Evolutionary conservation across 352 stramenopile species (phyloP).

Genomic region (Phytophthora pseudosyringae): DNA sequence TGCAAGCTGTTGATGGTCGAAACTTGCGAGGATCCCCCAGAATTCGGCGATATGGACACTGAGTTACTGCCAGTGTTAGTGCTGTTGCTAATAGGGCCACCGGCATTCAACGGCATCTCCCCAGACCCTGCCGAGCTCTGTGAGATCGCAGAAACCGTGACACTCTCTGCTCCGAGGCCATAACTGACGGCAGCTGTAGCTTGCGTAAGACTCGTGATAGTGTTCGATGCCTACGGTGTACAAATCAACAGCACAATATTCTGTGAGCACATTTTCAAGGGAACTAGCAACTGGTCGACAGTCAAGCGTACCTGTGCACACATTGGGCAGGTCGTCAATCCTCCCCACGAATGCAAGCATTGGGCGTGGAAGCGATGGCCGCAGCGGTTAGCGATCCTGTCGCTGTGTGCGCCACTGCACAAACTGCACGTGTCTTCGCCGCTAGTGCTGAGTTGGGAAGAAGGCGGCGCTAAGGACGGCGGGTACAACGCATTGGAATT

Average conservation of each 20-base stretch:
- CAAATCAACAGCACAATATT: conserved; percentile 14
- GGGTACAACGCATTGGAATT: conserved; percentile 42
- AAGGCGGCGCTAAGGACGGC: conserved; percentile 26
- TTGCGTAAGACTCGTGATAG: conserved; percentile 34
- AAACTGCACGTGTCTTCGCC: conserved; percentile 45
- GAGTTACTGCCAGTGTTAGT: conserved; percentile 27
- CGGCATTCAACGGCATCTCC: conserved; percentile 32
- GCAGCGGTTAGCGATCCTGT: conserved; percentile 60
- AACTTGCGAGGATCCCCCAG: conserved; percentile 30
- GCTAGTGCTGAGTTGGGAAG: conserved; percentile 26
- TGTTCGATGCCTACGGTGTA: conserved; percentile 35
- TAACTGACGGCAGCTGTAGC: conserved; percentile 22
- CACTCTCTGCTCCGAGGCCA: conserved; percentile 27
- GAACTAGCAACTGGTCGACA: conserved; percentile 1
- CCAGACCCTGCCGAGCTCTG: conserved; percentile 31
- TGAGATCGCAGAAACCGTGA: conserved; percentile 29
- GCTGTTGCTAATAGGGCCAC: conserved; percentile 35
- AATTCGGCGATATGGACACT: conserved; percentile 38
- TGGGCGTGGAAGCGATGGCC: conserved; percentile 74
- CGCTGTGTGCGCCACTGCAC: conserved; percentile 53
- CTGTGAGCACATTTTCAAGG: conserved; percentile 9
- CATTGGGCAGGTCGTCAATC: conserved; percentile 54
- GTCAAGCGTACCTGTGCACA: conserved; percentile 48
- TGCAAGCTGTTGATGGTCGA: conserved; percentile 32
- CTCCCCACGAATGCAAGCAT: conserved; percentile 75